Conservation (phyloP, 345 rosid species). For the Heritiera fomes region DNA sequence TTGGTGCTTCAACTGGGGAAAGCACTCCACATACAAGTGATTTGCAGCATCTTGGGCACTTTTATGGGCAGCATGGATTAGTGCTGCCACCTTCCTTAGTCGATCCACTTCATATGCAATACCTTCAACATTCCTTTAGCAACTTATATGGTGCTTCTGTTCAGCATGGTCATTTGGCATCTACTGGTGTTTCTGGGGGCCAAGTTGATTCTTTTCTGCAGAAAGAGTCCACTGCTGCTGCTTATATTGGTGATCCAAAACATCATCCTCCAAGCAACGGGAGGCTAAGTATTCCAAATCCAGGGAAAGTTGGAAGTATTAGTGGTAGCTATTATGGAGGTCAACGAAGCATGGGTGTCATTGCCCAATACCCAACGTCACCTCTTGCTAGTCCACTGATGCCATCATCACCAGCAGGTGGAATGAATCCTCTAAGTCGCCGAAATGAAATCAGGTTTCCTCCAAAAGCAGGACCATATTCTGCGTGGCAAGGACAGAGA, state of each 20-base stretch:
- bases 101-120: slow-evolving; percentile 73
- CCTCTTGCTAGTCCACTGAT: slow-evolving; percentile 69
- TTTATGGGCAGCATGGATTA: slow-evolving; percentile 54
- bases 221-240: slow-evolving; percentile 39
- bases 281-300: slow-evolving; percentile 47
- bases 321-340: slow-evolving; percentile 51
- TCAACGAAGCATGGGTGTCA: slow-evolving; percentile 61
- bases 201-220: slow-evolving; percentile 48
- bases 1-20: slow-evolving; percentile 43
- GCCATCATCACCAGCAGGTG: slow-evolving; percentile 69
- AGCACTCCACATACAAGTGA: slow-evolving; percentile 38
- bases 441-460: slow-evolving; percentile 62
- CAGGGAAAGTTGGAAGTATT: slow-evolving; percentile 42
- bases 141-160: slow-evolving; percentile 47
- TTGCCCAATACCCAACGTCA: slow-evolving; percentile 61
- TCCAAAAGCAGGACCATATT: slow-evolving; percentile 54
- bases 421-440: slow-evolving; percentile 52
- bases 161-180: slow-evolving; percentile 45
- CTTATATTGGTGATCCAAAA: slow-evolving; percentile 58
- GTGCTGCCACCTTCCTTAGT: slow-evolving; percentile 54
- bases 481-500: slow-evolving; percentile 87
- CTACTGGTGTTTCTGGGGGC: slow-evolving; percentile 39
- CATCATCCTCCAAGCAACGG: slow-evolving; percentile 51
- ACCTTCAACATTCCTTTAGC: slow-evolving; percentile 66
- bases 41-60: slow-evolving; percentile 44